Conservation (phyloP, 108 stramenopile genomes). For the Nitzschia inconspicua region DNA sequence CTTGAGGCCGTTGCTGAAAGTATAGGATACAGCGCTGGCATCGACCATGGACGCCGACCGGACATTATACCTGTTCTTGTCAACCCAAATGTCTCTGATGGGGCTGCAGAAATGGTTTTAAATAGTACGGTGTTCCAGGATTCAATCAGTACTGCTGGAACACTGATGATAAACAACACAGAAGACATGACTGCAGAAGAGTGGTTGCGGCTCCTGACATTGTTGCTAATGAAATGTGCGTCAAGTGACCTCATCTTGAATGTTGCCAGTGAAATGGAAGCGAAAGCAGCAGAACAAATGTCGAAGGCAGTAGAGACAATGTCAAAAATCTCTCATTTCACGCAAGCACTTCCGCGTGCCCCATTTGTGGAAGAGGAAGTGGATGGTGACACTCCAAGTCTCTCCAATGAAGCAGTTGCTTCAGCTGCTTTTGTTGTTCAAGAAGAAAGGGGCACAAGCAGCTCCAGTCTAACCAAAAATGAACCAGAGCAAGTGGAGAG, state of each 20-base stretch:
- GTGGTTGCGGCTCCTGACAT: conserved; percentile 63
- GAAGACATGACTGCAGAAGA: conserved; percentile 63
- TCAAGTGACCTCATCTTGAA: conserved; percentile 71
- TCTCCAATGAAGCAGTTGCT: background rate
- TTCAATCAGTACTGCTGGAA: conserved; percentile 49
- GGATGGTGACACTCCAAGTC: background rate
- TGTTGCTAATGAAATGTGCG: conserved; percentile 75
- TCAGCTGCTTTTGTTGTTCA: background rate
- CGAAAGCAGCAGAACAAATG: conserved; percentile 44
- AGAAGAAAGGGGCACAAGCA: background rate
- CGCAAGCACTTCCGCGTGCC: conserved; percentile 28
- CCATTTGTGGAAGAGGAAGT: background rate
- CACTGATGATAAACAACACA: conserved; percentile 51
- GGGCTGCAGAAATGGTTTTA: conserved; percentile 66
- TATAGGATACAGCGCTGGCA: conserved; percentile 67
- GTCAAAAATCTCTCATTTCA: conserved; percentile 23
- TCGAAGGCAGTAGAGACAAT: conserved; percentile 17
- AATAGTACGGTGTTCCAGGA: conserved; percentile 74
- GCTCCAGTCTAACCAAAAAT: background rate
- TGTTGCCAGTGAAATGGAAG: conserved; percentile 54
- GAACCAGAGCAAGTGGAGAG: background rate
- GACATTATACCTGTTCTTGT: conserved; percentile 68
- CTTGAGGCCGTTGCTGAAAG: conserved; percentile 75
- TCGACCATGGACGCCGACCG: conserved; percentile 44
- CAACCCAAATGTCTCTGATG: conserved; percentile 76